These are phyloP conservation scores for Backusella psychrophila DNA, from an alignment of 192 early-diverging fungal genomes.

Conservation along the genomic window DNA sequence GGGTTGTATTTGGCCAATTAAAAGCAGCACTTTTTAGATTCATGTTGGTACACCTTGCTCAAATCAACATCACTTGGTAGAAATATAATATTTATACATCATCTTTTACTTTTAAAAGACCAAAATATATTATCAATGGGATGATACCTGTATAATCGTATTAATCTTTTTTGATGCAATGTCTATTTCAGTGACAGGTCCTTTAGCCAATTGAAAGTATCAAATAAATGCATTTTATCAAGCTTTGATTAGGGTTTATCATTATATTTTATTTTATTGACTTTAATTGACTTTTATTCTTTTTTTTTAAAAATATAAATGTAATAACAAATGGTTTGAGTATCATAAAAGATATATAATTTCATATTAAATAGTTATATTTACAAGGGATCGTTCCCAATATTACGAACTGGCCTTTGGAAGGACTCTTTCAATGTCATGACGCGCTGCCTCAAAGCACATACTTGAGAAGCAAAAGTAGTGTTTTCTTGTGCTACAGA, in stretches of 20 bases:
- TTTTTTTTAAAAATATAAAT: neutral
- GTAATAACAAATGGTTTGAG: neutral
- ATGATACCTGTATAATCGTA: no score
- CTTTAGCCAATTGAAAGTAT: no score
- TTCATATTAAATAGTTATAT: neutral
- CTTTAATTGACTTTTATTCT: neutral
- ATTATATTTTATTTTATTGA: neutral
- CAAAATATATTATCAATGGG: no score
- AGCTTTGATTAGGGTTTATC: no score
- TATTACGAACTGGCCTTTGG: slow-evolving; percentile 1
- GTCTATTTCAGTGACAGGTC: neutral
- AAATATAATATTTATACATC: no score
- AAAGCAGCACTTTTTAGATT: no score
- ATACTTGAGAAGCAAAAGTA: slow-evolving; percentile 3
- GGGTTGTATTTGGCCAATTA: no score
- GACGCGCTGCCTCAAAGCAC: slow-evolving; percentile 4
- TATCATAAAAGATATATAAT: neutral
- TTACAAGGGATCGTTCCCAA: neutral
- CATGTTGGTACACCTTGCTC: no score
- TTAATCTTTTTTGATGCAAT: neutral
- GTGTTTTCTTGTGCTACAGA: neutral
- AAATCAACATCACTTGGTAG: no score
- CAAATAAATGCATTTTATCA: no score
- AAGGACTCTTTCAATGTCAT: slow-evolving; percentile 7
- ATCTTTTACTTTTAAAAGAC: no score